Evolutionary conservation across 441 rosid species (phyloP).

Genomic region (Adansonia rubrostipa): DNA sequence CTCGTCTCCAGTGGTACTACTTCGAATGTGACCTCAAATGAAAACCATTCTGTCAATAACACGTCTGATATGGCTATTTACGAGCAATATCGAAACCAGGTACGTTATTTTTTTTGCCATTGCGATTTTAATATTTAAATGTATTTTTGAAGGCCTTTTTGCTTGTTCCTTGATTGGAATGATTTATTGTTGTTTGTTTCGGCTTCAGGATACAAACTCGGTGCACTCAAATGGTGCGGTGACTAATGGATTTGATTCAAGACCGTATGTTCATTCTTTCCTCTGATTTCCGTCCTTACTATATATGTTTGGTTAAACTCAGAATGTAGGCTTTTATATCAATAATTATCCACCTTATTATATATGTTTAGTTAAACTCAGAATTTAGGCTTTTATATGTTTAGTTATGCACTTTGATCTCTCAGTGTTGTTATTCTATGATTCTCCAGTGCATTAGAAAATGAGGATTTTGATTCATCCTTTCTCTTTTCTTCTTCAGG

Average conservation of each 20-base stretch:
- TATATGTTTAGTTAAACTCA: not conserved
- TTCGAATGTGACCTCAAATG: slow-evolving; percentile 34
- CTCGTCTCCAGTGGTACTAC: slow-evolving; percentile 37
- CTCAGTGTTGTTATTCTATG: not conserved
- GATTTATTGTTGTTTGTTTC: slow-evolving; percentile 19
- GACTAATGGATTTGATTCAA: slow-evolving; percentile 49
- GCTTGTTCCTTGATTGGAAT: not conserved
- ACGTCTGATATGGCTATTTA: slow-evolving; percentile 62
- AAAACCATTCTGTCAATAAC: slow-evolving; percentile 52
- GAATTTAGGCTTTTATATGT: slow-evolving; percentile 7
- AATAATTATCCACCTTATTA: not conserved
- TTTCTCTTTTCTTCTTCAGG: slow-evolving; percentile 42
- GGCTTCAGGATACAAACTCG: slow-evolving; percentile 48
- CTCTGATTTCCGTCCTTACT: not conserved
- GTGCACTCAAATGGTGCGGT: slow-evolving; percentile 43
- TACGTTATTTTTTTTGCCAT: slow-evolving; percentile 10
- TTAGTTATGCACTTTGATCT: not conserved
- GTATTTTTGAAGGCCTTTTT: not conserved
- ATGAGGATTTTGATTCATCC: slow-evolving; percentile 23
- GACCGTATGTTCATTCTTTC: slow-evolving; percentile 52
- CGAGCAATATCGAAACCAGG: slow-evolving; percentile 68
- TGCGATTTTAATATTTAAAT: not conserved
- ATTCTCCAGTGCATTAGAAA: not conserved
- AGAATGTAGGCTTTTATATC: not conserved
- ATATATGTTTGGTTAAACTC: not conserved